Evolutionary conservation across 2,329 filamentous ascomycete species (phyloP), one percentile per base, ranked within the genome.

Genomic region (Tolypocladium ovalisporum): DNA sequence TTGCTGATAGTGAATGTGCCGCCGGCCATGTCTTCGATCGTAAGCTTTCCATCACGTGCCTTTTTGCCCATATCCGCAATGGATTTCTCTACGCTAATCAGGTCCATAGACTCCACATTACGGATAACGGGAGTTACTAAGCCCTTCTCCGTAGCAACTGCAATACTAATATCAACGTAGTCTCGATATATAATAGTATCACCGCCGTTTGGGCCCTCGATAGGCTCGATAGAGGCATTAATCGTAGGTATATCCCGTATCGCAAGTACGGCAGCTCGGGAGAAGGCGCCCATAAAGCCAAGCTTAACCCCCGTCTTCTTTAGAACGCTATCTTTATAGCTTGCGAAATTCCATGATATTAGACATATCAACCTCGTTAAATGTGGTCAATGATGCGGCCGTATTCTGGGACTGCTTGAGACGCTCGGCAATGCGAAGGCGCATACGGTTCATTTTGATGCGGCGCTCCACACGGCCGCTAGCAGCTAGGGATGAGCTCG

Each of bases 391-490:
- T 4, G 94, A 96, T 51, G 94, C 94, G 54, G 94, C 93, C 1
- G 94, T 97, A 78, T 99, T 99, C 73, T 99, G 94, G 24, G 94
- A 97, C 73, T 99, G 94, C 84, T 99, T 99, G 63, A 99, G 83
- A 65, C 94, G 91, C 79, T 99, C 94, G 54, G 94, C 90, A 65
- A 97, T 99, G 61, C 94, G 87, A 60, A 97, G 84, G 63, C 94
- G 91, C 94, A 99, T 99, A 63, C 94, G 90, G 80, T 97, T 97
- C 94, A 99, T 99, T 82, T 99, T 99, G 68, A 97, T 92, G 60
- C 91, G 85, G 62, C 90, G 87, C 79, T 99, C 93, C 65, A 94
- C 90, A 58, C 93, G 88, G 75, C 75, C 88, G 58, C 90, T 90
- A 75, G 37, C 79, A 66, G 49, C 54, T 53, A 75, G 67, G 58